phyloP scores from a whole-genome alignment of 2,329 filamentous ascomycete genomes.

The Fusarium sp. region DNA sequence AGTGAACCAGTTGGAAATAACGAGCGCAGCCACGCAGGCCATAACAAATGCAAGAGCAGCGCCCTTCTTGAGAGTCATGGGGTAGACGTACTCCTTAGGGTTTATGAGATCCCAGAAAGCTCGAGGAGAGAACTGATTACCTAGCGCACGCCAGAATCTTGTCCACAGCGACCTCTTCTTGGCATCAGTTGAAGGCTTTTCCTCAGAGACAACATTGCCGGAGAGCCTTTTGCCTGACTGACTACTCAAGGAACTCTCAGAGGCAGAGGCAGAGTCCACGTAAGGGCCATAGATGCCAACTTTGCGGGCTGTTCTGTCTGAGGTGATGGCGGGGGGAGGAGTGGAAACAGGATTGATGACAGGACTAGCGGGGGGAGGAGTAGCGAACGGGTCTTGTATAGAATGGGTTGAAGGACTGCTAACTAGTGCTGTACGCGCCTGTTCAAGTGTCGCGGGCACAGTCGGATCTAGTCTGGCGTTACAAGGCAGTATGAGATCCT shows the following conservation, averaged over 20 bases:
- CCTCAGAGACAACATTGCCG: background rate
- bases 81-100: background rate
- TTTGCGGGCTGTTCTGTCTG: constrained; percentile 2
- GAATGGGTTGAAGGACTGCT: background rate
- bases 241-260: background rate
- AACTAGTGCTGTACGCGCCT: background rate
- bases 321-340: background rate
- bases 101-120: constrained; percentile 15
- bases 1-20: constrained; percentile 1
- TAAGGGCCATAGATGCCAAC: constrained; percentile 8
- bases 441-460: background rate
- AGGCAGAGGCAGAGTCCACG: background rate
- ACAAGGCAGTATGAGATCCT: background rate
- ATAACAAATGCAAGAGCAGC: background rate
- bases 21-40: background rate
- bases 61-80: constrained; percentile 3
- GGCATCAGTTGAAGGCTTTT: background rate
- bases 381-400: background rate
- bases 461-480: background rate
- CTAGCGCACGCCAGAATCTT: constrained; percentile 1
- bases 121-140: constrained; percentile 1
- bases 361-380: background rate
- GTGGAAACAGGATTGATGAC: background rate
- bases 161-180: background rate
- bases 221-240: no score